These are phyloP conservation scores for Neocatenulostroma microsporum DNA, from an alignment of 2,329 filamentous ascomycete genomes.

Conservation along the genomic window DNA sequence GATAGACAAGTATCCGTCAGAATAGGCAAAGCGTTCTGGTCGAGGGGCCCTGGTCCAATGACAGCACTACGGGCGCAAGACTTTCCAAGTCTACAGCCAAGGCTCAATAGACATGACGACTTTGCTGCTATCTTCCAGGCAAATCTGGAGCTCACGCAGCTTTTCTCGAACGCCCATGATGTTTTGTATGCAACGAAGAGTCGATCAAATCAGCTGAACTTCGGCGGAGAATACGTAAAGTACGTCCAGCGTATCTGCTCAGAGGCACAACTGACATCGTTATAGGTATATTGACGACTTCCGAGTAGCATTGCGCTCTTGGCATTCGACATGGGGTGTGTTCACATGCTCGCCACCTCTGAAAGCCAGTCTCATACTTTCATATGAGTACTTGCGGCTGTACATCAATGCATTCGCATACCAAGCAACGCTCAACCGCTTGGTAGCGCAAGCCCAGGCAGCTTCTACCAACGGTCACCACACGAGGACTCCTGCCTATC, in stretches of 20 bases:
- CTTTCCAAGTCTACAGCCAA: slow-evolving; percentile 25
- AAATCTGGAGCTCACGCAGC: slow-evolving; percentile 28
- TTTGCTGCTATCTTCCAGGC: slow-evolving; percentile 29
- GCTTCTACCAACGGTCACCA: slow-evolving; percentile 20
- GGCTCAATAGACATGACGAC: slow-evolving; percentile 20
- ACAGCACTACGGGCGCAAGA: slow-evolving; percentile 26
- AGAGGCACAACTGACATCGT: too few relatives aligned
- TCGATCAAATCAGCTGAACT: slow-evolving; percentile 26
- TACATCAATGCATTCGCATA: slow-evolving; percentile 63
- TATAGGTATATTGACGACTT: slow-evolving; percentile 28
- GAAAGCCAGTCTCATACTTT: slow-evolving; percentile 53
- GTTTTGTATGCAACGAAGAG: slow-evolving; percentile 28
- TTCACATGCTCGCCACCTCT: slow-evolving; percentile 43
- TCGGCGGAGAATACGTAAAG: slow-evolving; percentile 29
- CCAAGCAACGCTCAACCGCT: slow-evolving; percentile 25
- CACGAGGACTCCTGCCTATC: slow-evolving; percentile 15
- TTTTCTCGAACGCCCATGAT: slow-evolving; percentile 30
- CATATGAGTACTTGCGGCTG: slow-evolving; percentile 57
- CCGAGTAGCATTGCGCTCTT: slow-evolving; percentile 25
- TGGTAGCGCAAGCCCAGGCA: slow-evolving; percentile 16
- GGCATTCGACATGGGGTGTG: slow-evolving; percentile 26
- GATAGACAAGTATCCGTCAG: slow-evolving; percentile 28
- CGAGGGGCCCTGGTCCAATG: slow-evolving; percentile 25
- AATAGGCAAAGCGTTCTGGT: slow-evolving; percentile 30
- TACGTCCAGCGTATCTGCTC: background rate